Evolutionary conservation across 2,329 filamentous ascomycete genomes (phyloP).

Genomic region (Xylariaceae sp.): DNA sequence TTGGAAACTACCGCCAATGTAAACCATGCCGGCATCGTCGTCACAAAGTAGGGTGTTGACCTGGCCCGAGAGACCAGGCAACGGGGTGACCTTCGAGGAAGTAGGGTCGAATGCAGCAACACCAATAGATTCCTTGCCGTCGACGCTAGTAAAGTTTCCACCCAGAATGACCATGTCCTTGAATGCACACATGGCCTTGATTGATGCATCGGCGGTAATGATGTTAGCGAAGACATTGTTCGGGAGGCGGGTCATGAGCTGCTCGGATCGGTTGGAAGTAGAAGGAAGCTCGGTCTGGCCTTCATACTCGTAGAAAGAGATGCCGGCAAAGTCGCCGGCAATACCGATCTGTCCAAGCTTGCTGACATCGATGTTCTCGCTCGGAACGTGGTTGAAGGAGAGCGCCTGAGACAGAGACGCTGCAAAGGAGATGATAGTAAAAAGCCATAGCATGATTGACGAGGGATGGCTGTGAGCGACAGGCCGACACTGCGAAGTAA

Average conservation of each 20-base stretch:
- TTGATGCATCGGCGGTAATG: constrained; percentile 73
- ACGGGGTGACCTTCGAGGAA: constrained; percentile 62
- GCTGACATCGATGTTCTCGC: constrained; percentile 70
- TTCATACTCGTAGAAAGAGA: constrained; percentile 82
- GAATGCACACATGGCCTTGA: constrained; percentile 83
- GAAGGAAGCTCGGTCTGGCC: constrained; percentile 67
- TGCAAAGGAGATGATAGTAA: constrained; percentile 37
- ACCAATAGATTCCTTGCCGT: constrained; percentile 66
- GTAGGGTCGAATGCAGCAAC: constrained; percentile 77
- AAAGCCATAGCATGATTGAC: constrained; percentile 30
- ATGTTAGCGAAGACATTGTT: constrained; percentile 77
- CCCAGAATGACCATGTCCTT: constrained; percentile 69
- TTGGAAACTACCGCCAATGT: constrained; percentile 82
- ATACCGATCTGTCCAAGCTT: constrained; percentile 78
- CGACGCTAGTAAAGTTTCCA: constrained; percentile 92
- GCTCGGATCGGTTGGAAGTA: constrained; percentile 71
- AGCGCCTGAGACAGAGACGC: constrained; percentile 45
- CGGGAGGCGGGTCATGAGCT: constrained; percentile 74
- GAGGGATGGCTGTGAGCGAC: constrained; percentile 33
- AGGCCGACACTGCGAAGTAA: constrained; percentile 40
- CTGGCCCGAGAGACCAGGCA: constrained; percentile 75
- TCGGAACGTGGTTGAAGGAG: constrained; percentile 57
- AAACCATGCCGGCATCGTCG: constrained; percentile 68
- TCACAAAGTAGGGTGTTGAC: constrained; percentile 84
- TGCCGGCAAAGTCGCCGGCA: constrained; percentile 82